Evolutionary conservation across 352 stramenopile species (phyloP).

Genomic region (Phytophthora nicotianae): DNA sequence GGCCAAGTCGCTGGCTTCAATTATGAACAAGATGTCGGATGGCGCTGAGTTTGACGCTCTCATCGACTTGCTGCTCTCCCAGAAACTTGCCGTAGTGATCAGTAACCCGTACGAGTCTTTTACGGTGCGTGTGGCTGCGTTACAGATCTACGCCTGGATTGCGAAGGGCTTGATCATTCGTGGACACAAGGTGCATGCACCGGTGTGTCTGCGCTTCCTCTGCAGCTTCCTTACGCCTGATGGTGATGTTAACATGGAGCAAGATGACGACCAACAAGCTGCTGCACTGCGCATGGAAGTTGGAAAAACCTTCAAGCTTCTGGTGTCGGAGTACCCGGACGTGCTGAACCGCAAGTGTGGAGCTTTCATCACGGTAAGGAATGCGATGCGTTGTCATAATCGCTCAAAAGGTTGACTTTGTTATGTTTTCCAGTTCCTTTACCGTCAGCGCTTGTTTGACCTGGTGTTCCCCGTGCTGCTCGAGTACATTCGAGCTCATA

Average conservation of each 20-base stretch:
- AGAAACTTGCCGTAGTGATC: conserved; percentile 69
- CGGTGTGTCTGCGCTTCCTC: conserved; percentile 71
- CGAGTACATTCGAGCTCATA: conserved; percentile 60
- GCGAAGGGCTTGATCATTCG: conserved; percentile 83
- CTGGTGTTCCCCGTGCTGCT: conserved; percentile 75
- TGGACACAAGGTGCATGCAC: conserved; percentile 71
- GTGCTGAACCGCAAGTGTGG: conserved; percentile 87
- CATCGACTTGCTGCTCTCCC: conserved; percentile 68
- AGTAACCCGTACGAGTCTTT: conserved; percentile 43
- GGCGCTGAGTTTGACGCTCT: conserved; percentile 79
- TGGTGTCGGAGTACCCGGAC: conserved; percentile 80
- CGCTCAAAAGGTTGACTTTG: neutral
- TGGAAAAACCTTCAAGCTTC: conserved; percentile 79
- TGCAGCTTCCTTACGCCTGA: conserved; percentile 64
- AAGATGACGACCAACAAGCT: conserved; percentile 25
- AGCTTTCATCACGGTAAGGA: conserved; percentile 74
- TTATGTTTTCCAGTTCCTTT: conserved; percentile 61
- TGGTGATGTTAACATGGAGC: conserved; percentile 36
- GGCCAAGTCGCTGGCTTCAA: conserved; percentile 79
- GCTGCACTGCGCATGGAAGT: conserved; percentile 70
- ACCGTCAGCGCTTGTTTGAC: conserved; percentile 83
- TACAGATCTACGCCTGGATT: conserved; percentile 89
- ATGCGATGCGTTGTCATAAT: neutral
- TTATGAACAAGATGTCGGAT: conserved; percentile 89
- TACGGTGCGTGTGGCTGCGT: conserved; percentile 55